Percentiles rank a stretch among this genome's conserved stretches.
Conservation (phyloP, 129 eudicot species). For the Tagetes erecta region DNA sequence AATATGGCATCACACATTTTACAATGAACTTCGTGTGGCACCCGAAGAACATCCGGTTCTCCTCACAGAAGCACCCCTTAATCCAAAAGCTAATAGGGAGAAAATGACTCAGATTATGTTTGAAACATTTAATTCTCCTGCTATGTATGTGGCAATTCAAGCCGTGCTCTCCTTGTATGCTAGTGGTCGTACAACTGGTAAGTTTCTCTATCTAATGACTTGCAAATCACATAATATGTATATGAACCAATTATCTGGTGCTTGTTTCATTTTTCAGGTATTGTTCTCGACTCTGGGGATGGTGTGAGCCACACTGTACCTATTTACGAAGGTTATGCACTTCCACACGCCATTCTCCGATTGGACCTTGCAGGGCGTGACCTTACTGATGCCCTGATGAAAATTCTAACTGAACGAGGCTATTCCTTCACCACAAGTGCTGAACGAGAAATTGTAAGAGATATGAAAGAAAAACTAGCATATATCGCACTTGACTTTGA, state of each 20-base stretch:
- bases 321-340: constrained; percentile 40
- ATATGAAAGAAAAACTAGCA: constrained; percentile 46
- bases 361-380: constrained; percentile 38
- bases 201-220: constrained; percentile 22
- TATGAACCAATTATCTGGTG: background rate
- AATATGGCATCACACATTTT: constrained; percentile 94
- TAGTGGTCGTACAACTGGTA: constrained; percentile 89
- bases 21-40: constrained; percentile 80
- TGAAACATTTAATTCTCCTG: constrained; percentile 88
- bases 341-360: constrained; percentile 42
- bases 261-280: constrained; percentile 17
- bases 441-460: constrained; percentile 62
- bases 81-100: constrained; percentile 36
- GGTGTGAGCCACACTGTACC: constrained; percentile 44
- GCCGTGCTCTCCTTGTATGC: constrained; percentile 88
- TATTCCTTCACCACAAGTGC: constrained; percentile 41
- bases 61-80: constrained; percentile 76
- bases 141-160: constrained; percentile 93
- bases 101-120: constrained; percentile 59
- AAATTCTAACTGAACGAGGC: constrained; percentile 35
- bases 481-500: constrained; percentile 65
- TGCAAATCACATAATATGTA: background rate
- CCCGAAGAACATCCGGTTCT: constrained; percentile 36
- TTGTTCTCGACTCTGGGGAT: constrained; percentile 37
- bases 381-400: constrained; percentile 35